Evolutionary conservation across 1,284 basidiomycete species (phyloP).

Genomic region (Ustilago crameri): DNA sequence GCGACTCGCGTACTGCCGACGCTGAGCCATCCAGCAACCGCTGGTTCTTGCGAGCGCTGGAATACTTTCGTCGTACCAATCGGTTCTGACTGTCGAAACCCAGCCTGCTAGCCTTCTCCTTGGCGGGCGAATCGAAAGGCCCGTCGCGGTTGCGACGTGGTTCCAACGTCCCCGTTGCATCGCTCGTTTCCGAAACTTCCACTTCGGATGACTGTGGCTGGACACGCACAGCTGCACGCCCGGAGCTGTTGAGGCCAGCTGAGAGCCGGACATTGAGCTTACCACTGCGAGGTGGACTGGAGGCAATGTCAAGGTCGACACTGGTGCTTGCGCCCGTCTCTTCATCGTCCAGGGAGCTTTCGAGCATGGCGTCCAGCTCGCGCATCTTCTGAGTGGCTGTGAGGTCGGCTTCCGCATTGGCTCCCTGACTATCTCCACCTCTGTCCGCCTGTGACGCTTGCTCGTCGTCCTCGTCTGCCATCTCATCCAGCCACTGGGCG

Average conservation of each 20-base stretch:
- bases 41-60: constrained; percentile 5
- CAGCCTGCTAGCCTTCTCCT: constrained; percentile 35
- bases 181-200: constrained; percentile 22
- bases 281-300: constrained; percentile 33
- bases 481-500: constrained; percentile 34
- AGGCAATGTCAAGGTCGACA: constrained; percentile 32
- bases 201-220: constrained; percentile 1
- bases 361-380: constrained; percentile 33
- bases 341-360: constrained; percentile 7
- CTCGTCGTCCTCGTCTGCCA: constrained; percentile 28
- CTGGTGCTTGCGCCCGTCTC: constrained; percentile 4
- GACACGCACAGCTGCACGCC: constrained; percentile 4
- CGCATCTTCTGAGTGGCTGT: constrained; percentile 29
- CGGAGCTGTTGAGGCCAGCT: constrained; percentile 27
- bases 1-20: constrained; percentile 33
- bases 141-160: constrained; percentile 18
- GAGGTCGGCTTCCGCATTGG: constrained; percentile 5
- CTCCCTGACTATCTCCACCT: neutral
- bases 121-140: constrained; percentile 36
- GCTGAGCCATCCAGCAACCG: constrained; percentile 32
- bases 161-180: constrained; percentile 4
- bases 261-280: constrained; percentile 19
- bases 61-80: constrained; percentile 18
- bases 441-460: constrained; percentile 7
- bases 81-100: constrained; percentile 47